A percentile compares a stretch with the other conserved stretches of the same genome.
These are phyloP conservation scores for Pythium monospermum DNA, from an alignment of 352 stramenopile species.

Conservation along the genomic window DNA sequence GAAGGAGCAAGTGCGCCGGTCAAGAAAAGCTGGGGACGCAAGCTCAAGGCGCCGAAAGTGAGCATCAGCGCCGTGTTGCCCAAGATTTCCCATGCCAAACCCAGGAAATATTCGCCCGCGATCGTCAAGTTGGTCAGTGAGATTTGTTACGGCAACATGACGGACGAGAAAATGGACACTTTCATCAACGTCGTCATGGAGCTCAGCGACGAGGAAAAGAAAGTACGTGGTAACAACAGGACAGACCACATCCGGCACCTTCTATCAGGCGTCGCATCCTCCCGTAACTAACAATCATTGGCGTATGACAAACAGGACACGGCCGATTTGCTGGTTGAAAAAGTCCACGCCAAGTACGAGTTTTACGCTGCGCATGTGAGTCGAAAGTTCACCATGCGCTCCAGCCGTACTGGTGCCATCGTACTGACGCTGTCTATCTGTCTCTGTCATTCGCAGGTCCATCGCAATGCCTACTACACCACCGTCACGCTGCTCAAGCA, in stretches of 20 bases:
- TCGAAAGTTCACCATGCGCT: too few species aligned
- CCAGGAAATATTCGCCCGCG: slow-evolving; percentile 38
- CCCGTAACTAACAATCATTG: background rate
- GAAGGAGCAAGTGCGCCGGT: slow-evolving; percentile 60
- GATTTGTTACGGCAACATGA: slow-evolving; percentile 72
- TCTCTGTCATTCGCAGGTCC: slow-evolving; percentile 34
- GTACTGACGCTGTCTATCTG: too few species aligned
- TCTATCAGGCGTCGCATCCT: too few species aligned
- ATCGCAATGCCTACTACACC: slow-evolving; percentile 68
- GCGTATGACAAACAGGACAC: slow-evolving; percentile 35
- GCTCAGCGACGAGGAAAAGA: slow-evolving; percentile 57
- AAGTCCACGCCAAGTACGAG: slow-evolving; percentile 77
- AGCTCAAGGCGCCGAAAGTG: slow-evolving; percentile 66
- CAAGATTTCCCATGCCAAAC: slow-evolving; percentile 56
- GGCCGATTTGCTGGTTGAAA: slow-evolving; percentile 79
- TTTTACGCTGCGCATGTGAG: slow-evolving; percentile 73
- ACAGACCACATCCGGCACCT: too few species aligned
- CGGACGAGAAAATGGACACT: slow-evolving; percentile 62
- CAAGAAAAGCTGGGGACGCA: slow-evolving; percentile 81
- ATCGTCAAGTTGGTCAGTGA: slow-evolving; percentile 82
- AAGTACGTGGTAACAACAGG: too few species aligned
- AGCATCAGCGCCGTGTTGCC: slow-evolving; percentile 66
- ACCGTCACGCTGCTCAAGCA: slow-evolving; percentile 72
- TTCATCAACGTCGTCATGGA: slow-evolving; percentile 71
- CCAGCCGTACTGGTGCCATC: too few species aligned